A percentile compares a stretch with the other conserved stretches of the same genome.
Evolutionary conservation across 169 alveolate genomes (phyloP).

Genomic region (Eimeria praecox): DNA sequence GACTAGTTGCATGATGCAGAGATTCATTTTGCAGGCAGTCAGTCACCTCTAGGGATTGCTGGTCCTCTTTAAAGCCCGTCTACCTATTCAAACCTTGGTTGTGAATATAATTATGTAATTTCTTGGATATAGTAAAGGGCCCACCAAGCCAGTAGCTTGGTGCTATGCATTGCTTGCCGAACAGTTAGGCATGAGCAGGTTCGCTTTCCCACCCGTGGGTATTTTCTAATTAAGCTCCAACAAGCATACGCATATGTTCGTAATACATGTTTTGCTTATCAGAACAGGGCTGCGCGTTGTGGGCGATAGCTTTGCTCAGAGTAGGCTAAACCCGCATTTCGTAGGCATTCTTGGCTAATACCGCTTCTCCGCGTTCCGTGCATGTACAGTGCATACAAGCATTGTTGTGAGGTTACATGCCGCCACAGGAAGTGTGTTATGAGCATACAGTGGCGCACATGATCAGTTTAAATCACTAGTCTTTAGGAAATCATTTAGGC

Average conservation of each 20-base stretch:
- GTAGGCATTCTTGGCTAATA: too few species aligned
- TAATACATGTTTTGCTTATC: background rate
- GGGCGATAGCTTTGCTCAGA: background rate
- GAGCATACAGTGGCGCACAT: too few species aligned
- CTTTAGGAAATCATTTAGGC: background rate
- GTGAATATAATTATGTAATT: background rate
- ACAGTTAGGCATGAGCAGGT: background rate
- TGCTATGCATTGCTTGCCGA: background rate
- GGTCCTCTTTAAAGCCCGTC: background rate
- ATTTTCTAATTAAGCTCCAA: background rate
- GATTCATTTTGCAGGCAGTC: background rate
- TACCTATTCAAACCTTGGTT: background rate
- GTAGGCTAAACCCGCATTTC: too few species aligned
- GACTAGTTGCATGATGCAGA: background rate
- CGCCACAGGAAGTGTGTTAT: too few species aligned
- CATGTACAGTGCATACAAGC: too few species aligned
- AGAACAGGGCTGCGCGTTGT: background rate
- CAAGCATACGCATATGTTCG: background rate
- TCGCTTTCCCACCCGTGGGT: background rate
- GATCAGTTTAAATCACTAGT: background rate
- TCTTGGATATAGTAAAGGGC: background rate
- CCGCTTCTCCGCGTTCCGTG: too few species aligned
- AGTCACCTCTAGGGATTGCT: background rate
- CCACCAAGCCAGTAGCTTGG: background rate
- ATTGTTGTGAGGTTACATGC: too few species aligned